Conservation (phyloP, 2,329 filamentous ascomycete genomes). For the Claviceps pazoutovae region DNA sequence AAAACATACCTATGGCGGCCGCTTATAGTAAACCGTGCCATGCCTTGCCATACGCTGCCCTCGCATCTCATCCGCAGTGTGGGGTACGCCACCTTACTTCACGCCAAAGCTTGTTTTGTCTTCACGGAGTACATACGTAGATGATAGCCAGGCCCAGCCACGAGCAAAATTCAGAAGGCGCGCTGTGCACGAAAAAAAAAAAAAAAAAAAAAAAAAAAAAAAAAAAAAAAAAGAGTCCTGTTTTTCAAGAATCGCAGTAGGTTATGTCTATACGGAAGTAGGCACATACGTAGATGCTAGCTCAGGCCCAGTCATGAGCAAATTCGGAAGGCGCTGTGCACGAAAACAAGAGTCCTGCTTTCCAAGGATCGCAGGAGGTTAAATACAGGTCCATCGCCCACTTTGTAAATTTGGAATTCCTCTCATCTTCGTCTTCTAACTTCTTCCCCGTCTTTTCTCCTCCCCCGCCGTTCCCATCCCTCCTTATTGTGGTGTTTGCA, state of each 20-base stretch:
- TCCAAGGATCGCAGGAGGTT: background rate
- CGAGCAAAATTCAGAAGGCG: background rate
- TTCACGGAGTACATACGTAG: too few relatives aligned
- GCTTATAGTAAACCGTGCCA: background rate
- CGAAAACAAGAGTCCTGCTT: background rate
- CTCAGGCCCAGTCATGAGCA: background rate
- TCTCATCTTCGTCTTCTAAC: too few relatives aligned
- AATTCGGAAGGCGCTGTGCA: background rate
- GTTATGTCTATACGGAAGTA: background rate
- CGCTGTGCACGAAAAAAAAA: background rate
- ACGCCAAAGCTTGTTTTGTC: background rate
- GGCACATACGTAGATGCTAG: background rate
- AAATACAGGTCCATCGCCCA: background rate
- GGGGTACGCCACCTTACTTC: background rate
- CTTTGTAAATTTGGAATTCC: background rate
- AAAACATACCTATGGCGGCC: background rate
- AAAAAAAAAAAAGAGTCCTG: background rate
- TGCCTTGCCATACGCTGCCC: background rate
- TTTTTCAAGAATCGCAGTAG: background rate
- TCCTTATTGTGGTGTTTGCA: background rate
- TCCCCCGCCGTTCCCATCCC: background rate
- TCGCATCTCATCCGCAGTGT: background rate
- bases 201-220: background rate
- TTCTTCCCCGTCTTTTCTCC: background rate
- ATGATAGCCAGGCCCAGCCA: background rate